phyloP scores from a whole-genome alignment of 306 rosid species.

The Cucurbita moschata region DNA sequence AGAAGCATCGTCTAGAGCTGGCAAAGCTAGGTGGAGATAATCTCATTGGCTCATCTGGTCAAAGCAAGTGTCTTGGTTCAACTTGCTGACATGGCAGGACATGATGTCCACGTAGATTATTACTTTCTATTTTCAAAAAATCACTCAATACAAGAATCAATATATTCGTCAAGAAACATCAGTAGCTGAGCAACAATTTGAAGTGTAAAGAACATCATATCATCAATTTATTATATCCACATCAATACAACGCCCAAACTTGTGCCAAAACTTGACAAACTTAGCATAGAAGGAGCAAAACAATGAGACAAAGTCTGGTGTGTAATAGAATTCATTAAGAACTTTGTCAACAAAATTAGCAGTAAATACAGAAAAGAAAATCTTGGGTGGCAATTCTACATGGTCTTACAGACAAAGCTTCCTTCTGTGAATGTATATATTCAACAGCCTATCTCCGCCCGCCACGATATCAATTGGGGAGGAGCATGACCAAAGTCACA shows the following conservation, averaged over 20 bases:
- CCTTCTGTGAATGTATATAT: conserved; percentile 1
- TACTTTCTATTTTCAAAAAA: not conserved
- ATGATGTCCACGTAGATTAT: not conserved
- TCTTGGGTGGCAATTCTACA: conserved; percentile 10
- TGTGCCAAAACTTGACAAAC: not conserved
- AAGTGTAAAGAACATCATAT: not conserved
- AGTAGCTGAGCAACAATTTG: not conserved
- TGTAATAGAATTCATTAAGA: not conserved
- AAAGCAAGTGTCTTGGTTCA: not conserved
- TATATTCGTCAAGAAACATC: not conserved
- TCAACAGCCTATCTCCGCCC: conserved; percentile 1
- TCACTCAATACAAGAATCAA: not conserved
- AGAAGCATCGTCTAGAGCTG: not conserved
- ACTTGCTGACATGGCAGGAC: not conserved
- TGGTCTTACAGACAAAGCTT: conserved; percentile 6
- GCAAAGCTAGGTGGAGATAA: not conserved
- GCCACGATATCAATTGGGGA: conserved; percentile 2
- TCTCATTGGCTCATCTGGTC: not conserved
- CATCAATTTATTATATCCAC: not conserved
- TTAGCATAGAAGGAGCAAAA: not conserved
- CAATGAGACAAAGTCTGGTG: not conserved
- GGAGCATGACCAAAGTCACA: conserved; percentile 23
- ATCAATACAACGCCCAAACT: not conserved
- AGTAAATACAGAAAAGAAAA: conserved; percentile 7
- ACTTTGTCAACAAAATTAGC: not conserved